A percentile compares a stretch with the other conserved stretches of the same genome.
phyloP scores from a whole-genome alignment of 2,329 filamentous ascomycete species.

The Trichoderma sp. region DNA sequence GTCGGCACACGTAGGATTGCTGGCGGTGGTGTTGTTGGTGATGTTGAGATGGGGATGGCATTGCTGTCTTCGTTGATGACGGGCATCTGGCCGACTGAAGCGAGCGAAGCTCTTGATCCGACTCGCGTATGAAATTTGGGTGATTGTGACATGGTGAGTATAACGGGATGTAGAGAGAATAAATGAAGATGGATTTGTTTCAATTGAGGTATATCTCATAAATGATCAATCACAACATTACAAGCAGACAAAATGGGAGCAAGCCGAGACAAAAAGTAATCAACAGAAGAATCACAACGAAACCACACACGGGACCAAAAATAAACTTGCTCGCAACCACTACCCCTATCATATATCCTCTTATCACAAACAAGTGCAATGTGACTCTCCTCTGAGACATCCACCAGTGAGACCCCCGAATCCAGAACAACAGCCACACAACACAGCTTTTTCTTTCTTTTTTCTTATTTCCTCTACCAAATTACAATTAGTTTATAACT shows the following conservation, averaged over 20 bases:
- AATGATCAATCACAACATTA: not conserved
- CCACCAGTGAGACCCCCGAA: not conserved
- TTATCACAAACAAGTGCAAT: not conserved
- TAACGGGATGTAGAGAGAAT: not conserved
- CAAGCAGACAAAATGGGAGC: not conserved
- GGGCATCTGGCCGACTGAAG: slow-evolving; percentile 34
- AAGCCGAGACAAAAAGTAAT: not conserved
- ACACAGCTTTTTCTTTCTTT: not conserved
- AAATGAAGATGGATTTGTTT: not conserved
- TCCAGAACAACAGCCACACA: not conserved
- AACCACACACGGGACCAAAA: not conserved
- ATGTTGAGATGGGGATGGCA: not conserved
- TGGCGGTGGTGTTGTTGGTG: slow-evolving; percentile 22
- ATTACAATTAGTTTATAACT: not conserved
- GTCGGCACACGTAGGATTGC: slow-evolving; percentile 31
- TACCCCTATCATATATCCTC: not conserved
- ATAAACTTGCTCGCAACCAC: not conserved
- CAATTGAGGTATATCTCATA: not conserved
- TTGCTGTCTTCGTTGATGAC: slow-evolving; percentile 37
- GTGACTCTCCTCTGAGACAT: not conserved
- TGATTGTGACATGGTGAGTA: not conserved
- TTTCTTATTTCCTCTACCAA: not conserved
- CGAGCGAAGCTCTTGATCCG: slow-evolving; percentile 26
- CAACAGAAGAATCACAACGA: not conserved
- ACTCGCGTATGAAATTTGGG: slow-evolving; percentile 9